phyloP scores from a whole-genome alignment of 495 filamentous ascomycete genomes.

The Daldinia caldariorum region DNA sequence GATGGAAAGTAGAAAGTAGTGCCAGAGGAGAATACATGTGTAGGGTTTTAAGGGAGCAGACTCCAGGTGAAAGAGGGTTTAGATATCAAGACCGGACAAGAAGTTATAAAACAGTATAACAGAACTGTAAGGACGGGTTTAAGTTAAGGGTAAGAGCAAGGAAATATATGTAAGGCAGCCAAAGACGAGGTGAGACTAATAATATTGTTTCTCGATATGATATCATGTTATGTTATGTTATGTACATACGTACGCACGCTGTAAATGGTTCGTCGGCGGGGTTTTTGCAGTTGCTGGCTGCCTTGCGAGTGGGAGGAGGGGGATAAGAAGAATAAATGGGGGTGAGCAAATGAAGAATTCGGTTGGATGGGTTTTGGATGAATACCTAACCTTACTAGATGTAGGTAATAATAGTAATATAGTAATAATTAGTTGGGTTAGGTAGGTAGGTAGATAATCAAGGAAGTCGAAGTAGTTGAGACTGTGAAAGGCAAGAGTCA shows the following conservation, averaged over 20 bases:
- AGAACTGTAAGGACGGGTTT: not conserved
- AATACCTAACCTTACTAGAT: too few relatives aligned
- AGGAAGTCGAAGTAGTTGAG: not conserved
- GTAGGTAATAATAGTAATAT: not conserved
- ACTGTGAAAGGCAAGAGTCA: too few relatives aligned
- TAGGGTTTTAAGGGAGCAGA: not conserved
- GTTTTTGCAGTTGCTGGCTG: not conserved
- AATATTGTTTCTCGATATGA: not conserved
- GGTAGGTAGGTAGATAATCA: not conserved
- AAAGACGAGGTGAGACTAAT: slow-evolving; percentile 2
- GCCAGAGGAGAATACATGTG: slow-evolving; percentile 1
- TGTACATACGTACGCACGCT: slow-evolving; percentile 5
- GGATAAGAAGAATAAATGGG: not conserved
- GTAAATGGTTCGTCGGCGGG: not conserved
- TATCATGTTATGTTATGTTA: too few relatives aligned
- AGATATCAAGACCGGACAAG: slow-evolving; percentile 15
- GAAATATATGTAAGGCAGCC: not conserved
- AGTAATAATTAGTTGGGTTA: not conserved
- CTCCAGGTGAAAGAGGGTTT: slow-evolving; percentile 14
- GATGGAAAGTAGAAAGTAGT: slow-evolving; percentile 1
- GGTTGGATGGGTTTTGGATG: not conserved
- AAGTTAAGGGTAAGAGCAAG: not conserved
- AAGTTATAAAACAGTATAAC: slow-evolving; percentile 3
- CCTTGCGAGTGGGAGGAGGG: not conserved
- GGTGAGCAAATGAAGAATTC: not conserved